Base-by-base conservation (phyloP, 345 rosid genomes). In the Corymbia maculata region DNA sequence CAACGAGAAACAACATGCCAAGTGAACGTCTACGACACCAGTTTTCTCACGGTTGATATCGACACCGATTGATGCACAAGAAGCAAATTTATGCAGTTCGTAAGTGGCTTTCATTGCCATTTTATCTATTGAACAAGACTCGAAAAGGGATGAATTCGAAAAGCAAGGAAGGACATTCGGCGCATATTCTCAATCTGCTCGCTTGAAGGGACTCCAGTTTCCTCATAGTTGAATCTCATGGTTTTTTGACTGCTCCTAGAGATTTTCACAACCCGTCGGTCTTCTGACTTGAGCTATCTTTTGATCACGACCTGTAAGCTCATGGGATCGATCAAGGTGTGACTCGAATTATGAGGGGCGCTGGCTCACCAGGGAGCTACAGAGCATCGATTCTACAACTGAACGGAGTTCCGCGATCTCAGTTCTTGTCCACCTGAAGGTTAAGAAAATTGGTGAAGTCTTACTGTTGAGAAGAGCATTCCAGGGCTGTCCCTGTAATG, bases 271-370 rank as follows among this genome's bases (percentile, higher is more conserved):
- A 87, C 87, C 90, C 87, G 59, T 61, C 5, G 91, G 86, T 57
- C 93, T 93, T 85, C 75, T 49, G 87, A 93, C 91, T 95, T 96
- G 91, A 97, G 95, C 93, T 94, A 96, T 91, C 99, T 98, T 88
- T 94, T 98, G 17, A 94, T 97, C 85, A 90, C 96, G 17, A 86
- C 95, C 85, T 90, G 94, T 32, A 79, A 90, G 52, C 85, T 96
- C 36, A 85, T 87, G 3, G 89, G 64, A 24, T 57, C 28, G 24
- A 22, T 57, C 28, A 57, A 11, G 5, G 64, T 57, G 64, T 22
- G 26, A 32, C 80, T 70, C 13, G 24, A 57, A 95, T 89, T 1
- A 87, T 95, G 49, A 96, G 92, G 92, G 96, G 94, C 85, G 97
- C 95, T 28, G 98, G 99, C 12, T n/a, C 92, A 79, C 95, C 99